phyloP scores from a whole-genome alignment of 345 rosid genomes.

The Pistacia atlantica region DNA sequence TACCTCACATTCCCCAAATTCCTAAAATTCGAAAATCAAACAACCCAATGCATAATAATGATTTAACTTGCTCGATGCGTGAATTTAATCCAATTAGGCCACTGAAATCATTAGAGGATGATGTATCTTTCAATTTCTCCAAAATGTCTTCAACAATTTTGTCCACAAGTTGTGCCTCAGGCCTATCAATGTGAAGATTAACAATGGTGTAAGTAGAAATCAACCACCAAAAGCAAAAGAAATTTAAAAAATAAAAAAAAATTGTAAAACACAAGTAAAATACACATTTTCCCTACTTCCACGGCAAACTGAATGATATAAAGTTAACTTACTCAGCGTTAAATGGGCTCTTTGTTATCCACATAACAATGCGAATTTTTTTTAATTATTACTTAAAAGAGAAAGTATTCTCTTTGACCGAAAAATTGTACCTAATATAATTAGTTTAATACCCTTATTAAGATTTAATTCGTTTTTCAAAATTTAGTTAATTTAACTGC shows the following conservation, averaged over 20 bases:
- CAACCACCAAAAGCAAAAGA: background rate
- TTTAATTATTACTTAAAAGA: too few species aligned
- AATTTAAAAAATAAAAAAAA: background rate
- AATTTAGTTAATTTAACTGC: too few species aligned
- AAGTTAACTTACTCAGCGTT: too few species aligned
- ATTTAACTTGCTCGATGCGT: background rate
- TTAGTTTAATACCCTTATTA: too few species aligned
- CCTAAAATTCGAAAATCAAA: slow-evolving; percentile 4
- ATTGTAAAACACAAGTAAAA: background rate
- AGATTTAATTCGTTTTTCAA: too few species aligned
- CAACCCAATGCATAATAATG: background rate
- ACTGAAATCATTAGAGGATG: background rate
- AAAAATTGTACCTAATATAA: too few species aligned
- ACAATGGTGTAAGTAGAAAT: background rate
- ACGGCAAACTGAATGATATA: too few species aligned
- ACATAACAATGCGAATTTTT: too few species aligned
- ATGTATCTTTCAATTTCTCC: background rate
- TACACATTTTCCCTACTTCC: too few species aligned
- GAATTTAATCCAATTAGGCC: slow-evolving; percentile 1
- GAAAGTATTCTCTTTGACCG: too few species aligned
- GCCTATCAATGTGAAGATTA: background rate
- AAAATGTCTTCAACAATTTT: background rate
- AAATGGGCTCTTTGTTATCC: too few species aligned
- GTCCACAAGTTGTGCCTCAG: background rate
- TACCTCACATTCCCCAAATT: slow-evolving; percentile 13